Percentiles rank a stretch among this genome's conserved stretches.
These are phyloP conservation scores for Penicillium brasilianum DNA, from an alignment of 2,329 filamentous ascomycete species.

Conservation along the genomic window DNA sequence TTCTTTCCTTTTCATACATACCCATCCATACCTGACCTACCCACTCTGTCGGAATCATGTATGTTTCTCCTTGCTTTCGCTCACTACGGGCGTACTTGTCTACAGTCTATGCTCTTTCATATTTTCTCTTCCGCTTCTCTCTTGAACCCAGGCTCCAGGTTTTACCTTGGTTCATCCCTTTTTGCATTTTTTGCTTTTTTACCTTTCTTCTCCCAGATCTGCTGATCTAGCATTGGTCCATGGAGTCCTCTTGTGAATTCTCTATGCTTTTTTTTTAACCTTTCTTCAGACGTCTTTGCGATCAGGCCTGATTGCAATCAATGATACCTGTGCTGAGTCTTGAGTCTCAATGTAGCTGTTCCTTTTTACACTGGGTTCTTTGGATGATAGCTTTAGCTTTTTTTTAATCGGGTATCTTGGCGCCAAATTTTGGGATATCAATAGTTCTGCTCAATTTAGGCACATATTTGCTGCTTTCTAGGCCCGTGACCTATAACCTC, in stretches of 20 bases:
- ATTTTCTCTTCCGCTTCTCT: constrained; percentile 5
- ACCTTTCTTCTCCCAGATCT: background rate
- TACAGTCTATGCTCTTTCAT: background rate
- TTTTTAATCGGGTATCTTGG: background rate
- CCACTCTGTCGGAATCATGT: constrained; percentile 7
- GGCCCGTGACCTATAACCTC: too few species aligned
- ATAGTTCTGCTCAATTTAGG: too few species aligned
- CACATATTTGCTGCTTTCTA: background rate
- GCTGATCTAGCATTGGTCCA: constrained; percentile 3
- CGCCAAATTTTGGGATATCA: background rate
- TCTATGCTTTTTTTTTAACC: constrained; percentile 16
- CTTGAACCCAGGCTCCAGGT: constrained; percentile 30
- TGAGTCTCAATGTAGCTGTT: constrained; percentile 30
- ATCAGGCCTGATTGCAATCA: constrained; percentile 33
- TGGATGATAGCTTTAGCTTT: background rate
- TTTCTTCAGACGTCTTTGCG: constrained; percentile 27
- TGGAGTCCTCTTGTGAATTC: constrained; percentile 13
- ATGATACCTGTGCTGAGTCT: constrained; percentile 43
- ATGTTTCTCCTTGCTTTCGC: constrained; percentile 25
- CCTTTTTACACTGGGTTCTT: constrained; percentile 15
- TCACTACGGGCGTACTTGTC: constrained; percentile 17
- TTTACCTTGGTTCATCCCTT: constrained; percentile 28
- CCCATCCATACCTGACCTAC: constrained; percentile 7
- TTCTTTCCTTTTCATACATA: constrained; percentile 12
- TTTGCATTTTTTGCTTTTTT: constrained; percentile 17